Evolutionary conservation across 2,329 filamentous ascomycete genomes (phyloP), one percentile per base, ranked within the genome.

Genomic region (Fusarium sp.): DNA sequence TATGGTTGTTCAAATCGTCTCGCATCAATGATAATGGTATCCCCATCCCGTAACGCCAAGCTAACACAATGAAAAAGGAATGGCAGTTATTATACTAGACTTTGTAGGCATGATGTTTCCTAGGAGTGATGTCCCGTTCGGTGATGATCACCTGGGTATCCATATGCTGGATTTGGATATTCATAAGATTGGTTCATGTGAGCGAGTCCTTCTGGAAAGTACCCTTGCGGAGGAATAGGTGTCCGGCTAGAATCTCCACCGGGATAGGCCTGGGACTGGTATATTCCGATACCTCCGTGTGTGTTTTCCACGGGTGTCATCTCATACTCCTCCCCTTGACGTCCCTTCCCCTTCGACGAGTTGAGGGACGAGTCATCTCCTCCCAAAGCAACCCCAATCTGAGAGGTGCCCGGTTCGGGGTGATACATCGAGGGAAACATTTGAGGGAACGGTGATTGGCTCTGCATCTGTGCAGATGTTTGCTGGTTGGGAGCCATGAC

Each of bases 241-340:
- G 35, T 35, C 21, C 45, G 44, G 14, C 39, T 60, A 2, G 54
- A 48, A 21, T 53, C 59, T n/a, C 46, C 46, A 13, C 38, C n/a
- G 11, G 51, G 32, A 8, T 53, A 31, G 7, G 21, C 32, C 3
- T 45, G 36, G 9, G 47, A 29, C 8, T 62, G 54, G 19, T 63
- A 59, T 11, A 59, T 53, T 6, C 59, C 55, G 41, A 51, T 27
- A 17, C 62, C 23, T 1, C 70, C 73, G 4, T 70, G 74, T 9
- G 71, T 73, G 39, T 70, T 71, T 29, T 79, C 74, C 1, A 82
- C 80, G 50, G 80, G 74, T 27, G 79, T 75, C 69, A 84, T 71
- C 72, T 85, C 83, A 49, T 82, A 84, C 4, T 75, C 73, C 56
- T 83, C 80, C 9, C 68, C 80, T 10, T 68, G 68, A 2, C 55